A percentile compares a stretch with the other conserved stretches of the same genome.
These are phyloP conservation scores for Boletus sp. DNA, from an alignment of 1,284 basidiomycete genomes.

Conservation along the genomic window DNA sequence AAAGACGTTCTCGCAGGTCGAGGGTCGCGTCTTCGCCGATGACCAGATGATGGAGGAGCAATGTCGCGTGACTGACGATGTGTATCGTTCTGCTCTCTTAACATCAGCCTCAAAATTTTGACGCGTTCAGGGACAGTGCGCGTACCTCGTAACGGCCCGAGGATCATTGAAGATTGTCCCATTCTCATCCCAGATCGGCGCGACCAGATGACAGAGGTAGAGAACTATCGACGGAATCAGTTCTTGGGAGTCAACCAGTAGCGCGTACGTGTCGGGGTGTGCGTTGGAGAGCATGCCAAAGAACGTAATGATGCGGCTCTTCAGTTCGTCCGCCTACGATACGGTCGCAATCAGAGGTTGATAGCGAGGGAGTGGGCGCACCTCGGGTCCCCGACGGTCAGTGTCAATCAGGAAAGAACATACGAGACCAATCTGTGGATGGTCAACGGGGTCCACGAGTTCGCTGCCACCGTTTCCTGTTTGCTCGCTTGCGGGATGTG, in stretches of 20 bases:
- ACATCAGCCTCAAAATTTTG: constrained; percentile 5
- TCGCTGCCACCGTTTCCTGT: constrained; percentile 9
- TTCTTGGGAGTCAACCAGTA: constrained; percentile 49
- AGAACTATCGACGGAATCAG: constrained; percentile 60
- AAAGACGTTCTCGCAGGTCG: constrained; percentile 54
- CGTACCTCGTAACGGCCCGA: constrained; percentile 38
- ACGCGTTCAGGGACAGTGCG: background rate
- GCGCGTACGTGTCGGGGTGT: constrained; percentile 45
- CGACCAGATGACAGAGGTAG: constrained; percentile 49
- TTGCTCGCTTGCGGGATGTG: constrained; percentile 22
- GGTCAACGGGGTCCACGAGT: constrained; percentile 30
- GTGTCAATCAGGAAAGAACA: constrained; percentile 50
- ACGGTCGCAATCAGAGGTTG: constrained; percentile 4
- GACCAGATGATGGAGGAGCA: constrained; percentile 60
- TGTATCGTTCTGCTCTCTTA: constrained; percentile 42
- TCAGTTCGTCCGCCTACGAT: constrained; percentile 40
- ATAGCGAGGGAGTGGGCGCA: no score
- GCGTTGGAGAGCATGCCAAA: constrained; percentile 53
- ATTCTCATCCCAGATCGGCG: constrained; percentile 64
- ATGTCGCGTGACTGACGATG: constrained; percentile 47
- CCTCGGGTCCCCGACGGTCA: constrained; percentile 41
- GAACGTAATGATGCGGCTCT: constrained; percentile 49
- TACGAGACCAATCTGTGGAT: constrained; percentile 50
- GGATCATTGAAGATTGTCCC: constrained; percentile 41
- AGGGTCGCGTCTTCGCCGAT: constrained; percentile 42